A percentile compares a stretch with the other conserved stretches of the same genome.
Evolutionary conservation across 305 asterid species (phyloP).

Genomic region (Solanum hybrid): DNA sequence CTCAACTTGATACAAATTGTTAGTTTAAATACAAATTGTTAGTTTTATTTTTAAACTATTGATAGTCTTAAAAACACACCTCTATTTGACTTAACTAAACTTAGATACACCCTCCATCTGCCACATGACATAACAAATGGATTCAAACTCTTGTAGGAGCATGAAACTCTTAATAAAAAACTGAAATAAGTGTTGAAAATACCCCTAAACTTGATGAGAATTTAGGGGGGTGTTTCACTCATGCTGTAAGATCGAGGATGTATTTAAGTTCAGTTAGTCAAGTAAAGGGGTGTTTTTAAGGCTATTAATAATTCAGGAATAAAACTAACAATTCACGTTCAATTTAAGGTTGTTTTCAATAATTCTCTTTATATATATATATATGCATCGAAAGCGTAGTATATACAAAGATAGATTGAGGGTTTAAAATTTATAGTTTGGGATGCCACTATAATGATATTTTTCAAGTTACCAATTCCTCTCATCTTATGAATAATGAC

Average conservation of each 20-base stretch:
- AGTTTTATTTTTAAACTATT: no score
- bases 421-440: not conserved
- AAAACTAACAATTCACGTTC: no score
- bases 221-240: not conserved
- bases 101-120: not conserved
- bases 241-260: not conserved
- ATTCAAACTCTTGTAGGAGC: not conserved
- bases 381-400: not conserved
- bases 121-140: not conserved
- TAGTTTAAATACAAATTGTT: no score
- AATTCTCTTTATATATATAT: no score
- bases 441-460: not conserved
- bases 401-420: not conserved
- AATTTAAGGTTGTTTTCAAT: no score
- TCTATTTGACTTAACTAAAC: not conserved
- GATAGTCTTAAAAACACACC: not conserved
- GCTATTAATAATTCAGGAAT: not conserved
- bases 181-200: not conserved
- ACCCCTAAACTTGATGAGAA: not conserved
- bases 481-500: not conserved
- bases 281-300: not conserved
- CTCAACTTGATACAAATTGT: no score
- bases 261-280: not conserved
- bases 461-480: not conserved
- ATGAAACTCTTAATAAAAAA: not conserved